Evolutionary conservation across 345 rosid genomes (phyloP), one percentile per base, ranked within the genome.

Genomic region (Kandelia obovata): DNA sequence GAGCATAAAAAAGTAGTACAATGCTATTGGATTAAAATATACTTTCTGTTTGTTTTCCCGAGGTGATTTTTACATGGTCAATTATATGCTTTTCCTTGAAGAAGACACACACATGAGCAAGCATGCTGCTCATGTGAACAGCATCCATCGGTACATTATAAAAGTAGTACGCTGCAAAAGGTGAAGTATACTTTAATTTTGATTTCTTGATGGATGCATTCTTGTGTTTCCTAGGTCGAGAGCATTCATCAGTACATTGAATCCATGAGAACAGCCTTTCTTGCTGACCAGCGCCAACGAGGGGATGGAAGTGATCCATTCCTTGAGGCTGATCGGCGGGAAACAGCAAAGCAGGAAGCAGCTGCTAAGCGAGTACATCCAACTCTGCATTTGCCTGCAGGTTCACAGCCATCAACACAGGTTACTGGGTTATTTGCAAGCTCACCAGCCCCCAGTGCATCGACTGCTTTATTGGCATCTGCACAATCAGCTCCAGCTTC

Each of bases 341-440:
- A 90, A 85, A 85, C 94, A n/a, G 98, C 99, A 47, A 90, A 89
- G 74, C 91, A 84, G 67, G 97, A 95, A 85, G 99, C 97, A 53
- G 97, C 98, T 80, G 91, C 98, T 51, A 95, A 84, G 87, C 83
- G 97, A 67, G 96, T 86, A 56, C 98, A 95, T 79, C 99, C 99
- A 77, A 92, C 96, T 72, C 82, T 90, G 73, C 91, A 95, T 82
- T 83, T 95, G 80, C 97, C 92, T 78, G 70, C 89, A 60, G 82
- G 52, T 79, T 73, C 89, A 53, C 99, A 85, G 73, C 79, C 91
- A 61, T 87, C 98, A 69, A 83, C 87, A 1, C 96, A 87, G 64
- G 89, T 81, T 77, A 80, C 90, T 47, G 91, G 96, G 39, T 76
- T 87, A 61, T 73, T 86, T 67, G 66, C 92, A 5, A 77, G 75